Base-by-base conservation (phyloP, 148 eudicot genomes). In the Rhododendron williamsianum region DNA sequence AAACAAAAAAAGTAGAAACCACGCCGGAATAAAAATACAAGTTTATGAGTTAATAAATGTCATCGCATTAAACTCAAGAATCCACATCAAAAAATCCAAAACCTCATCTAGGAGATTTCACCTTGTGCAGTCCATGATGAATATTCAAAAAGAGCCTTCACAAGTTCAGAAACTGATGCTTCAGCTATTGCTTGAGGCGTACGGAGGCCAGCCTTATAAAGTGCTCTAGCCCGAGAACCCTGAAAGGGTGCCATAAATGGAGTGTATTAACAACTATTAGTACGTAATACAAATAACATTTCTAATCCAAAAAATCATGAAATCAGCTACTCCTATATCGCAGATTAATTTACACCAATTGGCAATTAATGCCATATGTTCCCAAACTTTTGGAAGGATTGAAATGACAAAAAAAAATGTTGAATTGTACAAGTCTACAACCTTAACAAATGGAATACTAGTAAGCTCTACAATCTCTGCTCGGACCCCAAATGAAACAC, bases 401-500 rank as follows among this genome's bases (percentile, higher is more conserved):
- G 52, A 30, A 69, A 52, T 19, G 67, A 81, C 27, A 10, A 19
- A 67, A 35, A 48, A 48, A 16, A 54, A 46, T 23, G 35, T 35
- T 16, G 46, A 10, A 35, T n/a, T 8, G 58, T 48, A 76, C 58
- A 76, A 77, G 27, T 81, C 21, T 63, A 84, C 87, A 73, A 58
- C 99, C 98, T 97, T 97, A 41, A 97, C 92, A 91, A 89, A 92
- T 52, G 98, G 99, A 88, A 97, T 97, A 52, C 92, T 89, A 78
- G 99, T 95, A 76, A 97, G 98, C 89, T 97, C 99, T 30, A 92
- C 99, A 82, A 97, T 97, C 91, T 97, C 99, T 82, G 98, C 99
- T 88, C 98, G 91, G 52, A 97, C 99, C 80, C 99, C 99, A 91
- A 97, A 97, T 8, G 98, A 97, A 80, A 97, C 95, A 78, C 99